Evolutionary conservation across 306 rosid species (phyloP).

Genomic region (Citrullus colocynthis): DNA sequence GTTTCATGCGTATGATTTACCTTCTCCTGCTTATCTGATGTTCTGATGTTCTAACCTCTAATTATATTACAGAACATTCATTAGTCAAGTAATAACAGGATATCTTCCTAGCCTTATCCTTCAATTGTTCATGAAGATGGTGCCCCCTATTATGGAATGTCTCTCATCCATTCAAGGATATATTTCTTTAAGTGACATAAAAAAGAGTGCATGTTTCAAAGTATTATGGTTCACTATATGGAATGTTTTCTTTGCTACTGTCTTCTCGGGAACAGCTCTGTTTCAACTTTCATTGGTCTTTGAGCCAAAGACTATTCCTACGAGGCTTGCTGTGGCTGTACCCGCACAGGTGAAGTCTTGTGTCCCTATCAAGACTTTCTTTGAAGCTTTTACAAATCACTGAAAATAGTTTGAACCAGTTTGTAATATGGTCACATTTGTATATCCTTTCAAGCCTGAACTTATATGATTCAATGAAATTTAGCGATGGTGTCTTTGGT

Average conservation of each 20-base stretch:
- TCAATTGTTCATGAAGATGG: constrained; percentile 58
- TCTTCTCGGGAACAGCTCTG: constrained; percentile 71
- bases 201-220: constrained; percentile 75
- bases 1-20: neutral
- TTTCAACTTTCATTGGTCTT: constrained; percentile 40
- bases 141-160: constrained; percentile 79
- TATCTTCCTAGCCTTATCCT: constrained; percentile 95
- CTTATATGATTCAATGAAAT: neutral
- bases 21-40: neutral
- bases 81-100: constrained; percentile 78
- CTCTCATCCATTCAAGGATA: constrained; percentile 92
- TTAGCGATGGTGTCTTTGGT: neutral
- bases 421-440: neutral
- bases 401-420: neutral
- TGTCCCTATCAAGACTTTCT: constrained; percentile 8
- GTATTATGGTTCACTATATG: constrained; percentile 91
- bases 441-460: neutral
- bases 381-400: neutral
- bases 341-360: constrained; percentile 73
- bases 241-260: constrained; percentile 86
- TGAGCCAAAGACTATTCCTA: constrained; percentile 62
- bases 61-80: constrained; percentile 43
- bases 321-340: constrained; percentile 57
- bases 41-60: neutral
- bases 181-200: constrained; percentile 58